phyloP scores from a whole-genome alignment of 1,284 basidiomycete genomes.

The Chondrostereum purpureum region DNA sequence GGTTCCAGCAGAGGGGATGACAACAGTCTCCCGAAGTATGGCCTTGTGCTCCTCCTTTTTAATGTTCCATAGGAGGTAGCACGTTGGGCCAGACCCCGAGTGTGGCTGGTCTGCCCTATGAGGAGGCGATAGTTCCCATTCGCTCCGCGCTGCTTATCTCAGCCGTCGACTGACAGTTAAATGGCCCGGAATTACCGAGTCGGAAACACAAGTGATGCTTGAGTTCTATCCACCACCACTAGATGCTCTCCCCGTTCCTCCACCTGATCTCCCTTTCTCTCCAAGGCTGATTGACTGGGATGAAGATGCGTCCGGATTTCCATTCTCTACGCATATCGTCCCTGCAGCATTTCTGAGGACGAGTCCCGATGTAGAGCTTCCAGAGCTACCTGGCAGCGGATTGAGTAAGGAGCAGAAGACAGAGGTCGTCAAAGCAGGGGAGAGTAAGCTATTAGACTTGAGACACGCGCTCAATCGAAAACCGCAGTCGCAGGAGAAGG shows the following conservation, averaged over 20 bases:
- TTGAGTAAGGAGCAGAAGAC: constrained; percentile 28
- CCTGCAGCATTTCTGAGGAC: constrained; percentile 65
- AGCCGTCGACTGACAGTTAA: background rate
- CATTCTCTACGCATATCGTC: constrained; percentile 59
- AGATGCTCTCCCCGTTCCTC: constrained; percentile 17
- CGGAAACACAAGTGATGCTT: background rate
- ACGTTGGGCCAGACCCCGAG: too few species aligned
- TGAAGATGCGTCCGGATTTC: constrained; percentile 25
- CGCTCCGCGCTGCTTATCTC: constrained; percentile 1
- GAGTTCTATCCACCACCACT: constrained; percentile 25
- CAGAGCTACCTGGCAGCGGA: constrained; percentile 22
- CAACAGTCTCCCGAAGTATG: too few species aligned
- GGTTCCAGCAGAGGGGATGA: too few species aligned
- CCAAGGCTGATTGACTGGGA: constrained; percentile 23
- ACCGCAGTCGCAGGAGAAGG: too few species aligned
- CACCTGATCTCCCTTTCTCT: constrained; percentile 25
- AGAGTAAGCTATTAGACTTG: too few species aligned
- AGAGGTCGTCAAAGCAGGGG: too few species aligned
- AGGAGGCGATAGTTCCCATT: too few species aligned
- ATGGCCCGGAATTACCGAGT: background rate
- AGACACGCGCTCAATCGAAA: too few species aligned
- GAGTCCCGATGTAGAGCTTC: constrained; percentile 37
- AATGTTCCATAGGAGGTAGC: too few species aligned
- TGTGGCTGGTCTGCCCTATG: too few species aligned
- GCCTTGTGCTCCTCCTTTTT: too few species aligned